phyloP scores from a whole-genome alignment of 306 rosid species.

The Oxytropis ochrocephala region DNA sequence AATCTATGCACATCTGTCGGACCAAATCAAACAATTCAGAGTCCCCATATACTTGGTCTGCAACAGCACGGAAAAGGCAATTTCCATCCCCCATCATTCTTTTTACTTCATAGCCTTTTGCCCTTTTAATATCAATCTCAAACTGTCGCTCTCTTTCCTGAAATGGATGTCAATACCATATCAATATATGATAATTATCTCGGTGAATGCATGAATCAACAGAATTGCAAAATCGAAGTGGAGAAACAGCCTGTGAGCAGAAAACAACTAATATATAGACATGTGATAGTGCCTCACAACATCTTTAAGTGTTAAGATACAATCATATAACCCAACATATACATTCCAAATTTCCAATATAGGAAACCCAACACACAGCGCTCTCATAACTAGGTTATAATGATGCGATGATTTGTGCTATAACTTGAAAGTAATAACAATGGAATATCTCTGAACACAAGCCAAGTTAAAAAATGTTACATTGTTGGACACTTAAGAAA shows the following conservation, averaged over 20 bases:
- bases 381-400: not conserved
- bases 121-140: slow-evolving; percentile 79
- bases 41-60: slow-evolving; percentile 97
- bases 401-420: not conserved
- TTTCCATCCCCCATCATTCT: slow-evolving; percentile 93
- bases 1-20: slow-evolving; percentile 89
- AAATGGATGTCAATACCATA: slow-evolving; percentile 16
- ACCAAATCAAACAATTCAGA: slow-evolving; percentile 64
- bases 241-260: not conserved
- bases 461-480: not conserved
- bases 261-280: not conserved
- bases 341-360: not conserved
- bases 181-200: not conserved
- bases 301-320: not conserved
- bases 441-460: not conserved
- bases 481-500: not conserved
- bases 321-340: not conserved
- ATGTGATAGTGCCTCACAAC: not conserved
- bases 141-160: slow-evolving; percentile 93
- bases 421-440: not conserved
- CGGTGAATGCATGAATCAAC: not conserved
- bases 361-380: not conserved
- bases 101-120: slow-evolving; percentile 80
- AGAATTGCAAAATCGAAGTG: not conserved
- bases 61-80: slow-evolving; percentile 96